Evolutionary conservation across 352 stramenopile genomes (phyloP).

Genomic region (Globisporangium nagaii): DNA sequence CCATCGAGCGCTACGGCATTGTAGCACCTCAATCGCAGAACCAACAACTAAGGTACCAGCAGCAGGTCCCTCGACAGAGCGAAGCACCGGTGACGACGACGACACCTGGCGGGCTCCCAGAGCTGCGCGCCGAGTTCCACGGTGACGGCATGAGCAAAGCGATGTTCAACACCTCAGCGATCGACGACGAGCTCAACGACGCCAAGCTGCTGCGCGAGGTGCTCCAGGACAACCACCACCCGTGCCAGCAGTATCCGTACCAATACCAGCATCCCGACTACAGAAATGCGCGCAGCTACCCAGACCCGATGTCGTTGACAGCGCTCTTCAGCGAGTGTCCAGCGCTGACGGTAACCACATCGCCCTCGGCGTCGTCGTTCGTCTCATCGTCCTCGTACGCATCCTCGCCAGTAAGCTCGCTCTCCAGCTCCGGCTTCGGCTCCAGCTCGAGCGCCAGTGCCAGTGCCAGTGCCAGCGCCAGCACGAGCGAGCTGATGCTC

Average conservation of each 20-base stretch:
- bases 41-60: not conserved
- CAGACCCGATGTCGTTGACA: not conserved
- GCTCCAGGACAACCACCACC: conserved; percentile 9
- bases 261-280: not conserved
- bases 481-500: conserved; percentile 24
- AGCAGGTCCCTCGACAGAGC: no score
- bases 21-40: not conserved
- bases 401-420: not conserved
- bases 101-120: not conserved
- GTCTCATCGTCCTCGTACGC: conserved; percentile 6
- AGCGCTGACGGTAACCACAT: not conserved
- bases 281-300: not conserved
- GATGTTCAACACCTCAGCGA: not conserved
- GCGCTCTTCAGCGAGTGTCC: not conserved
- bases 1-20: not conserved
- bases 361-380: conserved; percentile 3
- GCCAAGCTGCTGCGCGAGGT: conserved; percentile 12
- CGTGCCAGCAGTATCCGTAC: not conserved
- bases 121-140: conserved; percentile 1
- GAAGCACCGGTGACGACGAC: not conserved
- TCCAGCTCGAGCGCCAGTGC: conserved; percentile 24
- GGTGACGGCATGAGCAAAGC: not conserved
- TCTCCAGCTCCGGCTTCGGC: conserved; percentile 7
- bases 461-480: no score
- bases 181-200: conserved; percentile 12